Base-by-base conservation (phyloP, 2,329 filamentous ascomycete genomes). In the Diaporthe sp. region DNA sequence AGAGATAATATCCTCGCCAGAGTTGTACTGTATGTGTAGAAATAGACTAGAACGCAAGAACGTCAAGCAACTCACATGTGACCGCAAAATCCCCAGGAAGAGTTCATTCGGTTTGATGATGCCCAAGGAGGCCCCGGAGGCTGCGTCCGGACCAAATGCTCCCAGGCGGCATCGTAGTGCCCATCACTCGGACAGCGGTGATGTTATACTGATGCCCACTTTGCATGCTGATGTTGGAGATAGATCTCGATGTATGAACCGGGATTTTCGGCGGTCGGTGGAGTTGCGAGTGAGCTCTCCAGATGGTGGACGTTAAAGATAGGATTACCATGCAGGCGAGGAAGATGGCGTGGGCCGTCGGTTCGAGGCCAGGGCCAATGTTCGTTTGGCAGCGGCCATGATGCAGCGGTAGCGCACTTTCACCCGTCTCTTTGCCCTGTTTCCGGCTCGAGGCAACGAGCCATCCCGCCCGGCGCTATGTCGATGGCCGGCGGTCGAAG, bases 111-210 rank as follows among this genome's bases (percentile, higher is more conserved):
- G 2, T 12, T 6, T 46, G n/a, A 13, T 28, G 34, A 28, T 22
- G 15, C 31, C 22, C 6, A 68, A 39, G 22, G 28, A 12, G 15
- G 46, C 22, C 7, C 8, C 31, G 3, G 4, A n/a, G 19, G 46
- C 22, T 34, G 19, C 31, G 4, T 10, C 46, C 65, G 65, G 65
- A 53, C 28, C 65, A 68, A 39, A 68, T 39, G 34, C 65, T 68
- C 65, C 25, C 65, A 34, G 4, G 19, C 6, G 42, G 9, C 39
- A 28, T 10, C 17, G 17, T 13, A n/a, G 25, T 65, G 42, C 17
- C 42, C 42, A 25, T 28, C 17, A 22, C 34, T 39, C 8, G 13
- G n/a, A 19, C 6, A 28, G 1, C 13, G 13, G 1, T 39, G 65
- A 37, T 37, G 22, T 28, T 39, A 19, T 53, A 34, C 65, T 68